Conservation (phyloP, 257 asterid species). For the Fraxinus americana region DNA sequence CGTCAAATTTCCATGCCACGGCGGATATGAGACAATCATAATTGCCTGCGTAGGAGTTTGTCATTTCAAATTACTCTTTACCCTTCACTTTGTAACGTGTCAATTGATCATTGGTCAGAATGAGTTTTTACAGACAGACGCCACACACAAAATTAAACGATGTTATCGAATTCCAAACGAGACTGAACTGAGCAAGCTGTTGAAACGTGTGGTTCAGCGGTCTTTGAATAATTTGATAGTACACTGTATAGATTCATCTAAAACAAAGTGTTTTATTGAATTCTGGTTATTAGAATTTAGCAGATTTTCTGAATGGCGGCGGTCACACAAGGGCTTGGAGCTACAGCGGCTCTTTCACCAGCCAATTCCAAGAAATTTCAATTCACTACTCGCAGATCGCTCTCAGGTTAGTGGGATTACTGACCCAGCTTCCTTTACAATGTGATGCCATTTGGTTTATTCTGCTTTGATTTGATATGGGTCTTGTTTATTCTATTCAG, state of each 20-base stretch:
- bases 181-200: background rate
- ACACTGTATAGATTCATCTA: conserved; percentile 8
- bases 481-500: background rate
- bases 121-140: background rate
- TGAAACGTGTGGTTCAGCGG: conserved; percentile 38
- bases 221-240: background rate
- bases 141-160: conserved; percentile 17
- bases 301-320: conserved; percentile 35
- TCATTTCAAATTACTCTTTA: background rate
- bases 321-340: conserved; percentile 50
- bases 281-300: conserved; percentile 1
- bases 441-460: conserved; percentile 6
- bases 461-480: conserved; percentile 20
- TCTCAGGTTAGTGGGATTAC: conserved; percentile 41
- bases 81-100: conserved; percentile 13
- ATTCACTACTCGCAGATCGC: conserved; percentile 39
- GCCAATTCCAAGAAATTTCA: conserved; percentile 38
- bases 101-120: background rate
- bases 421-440: background rate
- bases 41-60: no score
- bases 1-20: no score
- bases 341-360: conserved; percentile 48
- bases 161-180: conserved; percentile 19
- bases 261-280: conserved; percentile 6
- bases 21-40: no score